A percentile compares a stretch with the other conserved stretches of the same genome.
Conservation (phyloP, 2,329 filamentous ascomycete genomes). For the Scedosporium minutisporum region DNA sequence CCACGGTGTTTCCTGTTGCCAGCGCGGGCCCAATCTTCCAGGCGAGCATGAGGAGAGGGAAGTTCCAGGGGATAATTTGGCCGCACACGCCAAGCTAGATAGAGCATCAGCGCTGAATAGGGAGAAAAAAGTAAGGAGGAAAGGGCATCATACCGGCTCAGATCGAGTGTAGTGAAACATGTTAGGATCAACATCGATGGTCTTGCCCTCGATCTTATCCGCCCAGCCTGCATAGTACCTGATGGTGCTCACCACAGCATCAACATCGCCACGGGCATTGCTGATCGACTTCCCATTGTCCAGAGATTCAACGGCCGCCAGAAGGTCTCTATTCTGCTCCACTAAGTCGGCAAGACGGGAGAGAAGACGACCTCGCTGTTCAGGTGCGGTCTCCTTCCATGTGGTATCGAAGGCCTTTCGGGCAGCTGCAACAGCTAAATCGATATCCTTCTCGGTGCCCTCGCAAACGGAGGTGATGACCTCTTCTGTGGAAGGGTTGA, state of each 20-base stretch:
- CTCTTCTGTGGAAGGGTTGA: slow-evolving; percentile 80
- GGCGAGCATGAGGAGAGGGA: slow-evolving; percentile 67
- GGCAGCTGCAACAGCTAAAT: slow-evolving; percentile 73
- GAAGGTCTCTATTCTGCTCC: slow-evolving; percentile 66
- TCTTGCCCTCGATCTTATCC: slow-evolving; percentile 85
- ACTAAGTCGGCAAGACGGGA: slow-evolving; percentile 70
- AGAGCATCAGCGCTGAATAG: too few relatives aligned
- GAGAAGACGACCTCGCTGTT: slow-evolving; percentile 59
- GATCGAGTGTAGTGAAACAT: slow-evolving; percentile 77
- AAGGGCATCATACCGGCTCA: slow-evolving; percentile 50
- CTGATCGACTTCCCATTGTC: slow-evolving; percentile 79
- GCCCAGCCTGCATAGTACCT: slow-evolving; percentile 75
- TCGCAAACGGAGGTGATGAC: slow-evolving; percentile 75
- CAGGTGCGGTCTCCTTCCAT: slow-evolving; percentile 61
- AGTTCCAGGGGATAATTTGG: slow-evolving; percentile 88
- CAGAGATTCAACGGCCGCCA: slow-evolving; percentile 76
- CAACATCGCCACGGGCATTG: slow-evolving; percentile 68
- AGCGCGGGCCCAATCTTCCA: slow-evolving; percentile 77
- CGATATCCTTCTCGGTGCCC: slow-evolving; percentile 78
- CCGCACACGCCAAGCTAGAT: slow-evolving; percentile 63
- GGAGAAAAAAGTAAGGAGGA: background rate
- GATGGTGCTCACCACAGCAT: slow-evolving; percentile 56
- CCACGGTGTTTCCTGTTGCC: slow-evolving; percentile 61
- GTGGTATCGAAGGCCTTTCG: slow-evolving; percentile 72
- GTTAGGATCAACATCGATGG: slow-evolving; percentile 66